These are phyloP conservation scores for Aspergillus carlsbadensis DNA, from an alignment of 495 filamentous ascomycete genomes.

Conservation along the genomic window DNA sequence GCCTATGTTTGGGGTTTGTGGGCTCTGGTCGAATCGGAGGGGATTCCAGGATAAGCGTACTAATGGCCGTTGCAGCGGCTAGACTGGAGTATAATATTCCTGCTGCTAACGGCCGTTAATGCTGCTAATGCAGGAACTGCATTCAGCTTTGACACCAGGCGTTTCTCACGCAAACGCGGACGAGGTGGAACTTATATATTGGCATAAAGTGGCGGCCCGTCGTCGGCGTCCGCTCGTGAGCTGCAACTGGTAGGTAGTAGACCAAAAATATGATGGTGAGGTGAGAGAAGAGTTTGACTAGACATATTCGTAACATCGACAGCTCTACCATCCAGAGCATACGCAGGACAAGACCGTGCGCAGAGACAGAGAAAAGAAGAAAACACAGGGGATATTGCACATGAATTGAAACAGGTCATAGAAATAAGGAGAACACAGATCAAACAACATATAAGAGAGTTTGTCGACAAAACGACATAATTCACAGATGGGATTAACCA, in stretches of 20 bases:
- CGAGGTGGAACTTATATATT: too few relatives aligned
- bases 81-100: background rate
- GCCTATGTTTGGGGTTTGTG: background rate
- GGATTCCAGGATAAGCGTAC: background rate
- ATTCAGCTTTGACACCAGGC: background rate
- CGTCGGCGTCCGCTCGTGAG: background rate
- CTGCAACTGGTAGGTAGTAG: background rate
- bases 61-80: background rate
- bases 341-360: constrained; percentile 1
- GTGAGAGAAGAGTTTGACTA: background rate
- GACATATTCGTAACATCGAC: constrained; percentile 9
- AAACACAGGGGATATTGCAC: constrained; percentile 21
- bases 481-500: constrained; percentile 15
- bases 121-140: constrained; percentile 11
- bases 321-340: constrained; percentile 15
- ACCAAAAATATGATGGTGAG: constrained; percentile 6
- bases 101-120: background rate
- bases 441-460: constrained; percentile 12
- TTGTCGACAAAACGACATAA: constrained; percentile 16
- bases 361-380: constrained; percentile 8
- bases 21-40: background rate
- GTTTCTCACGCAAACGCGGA: background rate
- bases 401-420: constrained; percentile 28
- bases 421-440: constrained; percentile 16
- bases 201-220: too few relatives aligned